Conservation (phyloP, 202 grass and related monocot species). For the Eragrostis tef region DNA sequence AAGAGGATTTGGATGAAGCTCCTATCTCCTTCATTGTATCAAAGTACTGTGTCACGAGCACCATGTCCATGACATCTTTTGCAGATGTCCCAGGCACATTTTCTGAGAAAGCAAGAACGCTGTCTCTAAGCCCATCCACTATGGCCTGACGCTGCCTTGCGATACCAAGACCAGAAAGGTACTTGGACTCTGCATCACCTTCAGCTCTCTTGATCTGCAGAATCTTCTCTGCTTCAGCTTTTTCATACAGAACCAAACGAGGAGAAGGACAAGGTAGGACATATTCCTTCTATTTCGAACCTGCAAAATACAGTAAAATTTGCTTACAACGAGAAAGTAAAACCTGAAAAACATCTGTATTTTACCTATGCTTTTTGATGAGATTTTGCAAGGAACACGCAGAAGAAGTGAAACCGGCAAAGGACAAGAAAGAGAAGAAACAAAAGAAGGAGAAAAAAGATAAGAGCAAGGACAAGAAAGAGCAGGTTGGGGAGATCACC, state of each 20-base stretch:
- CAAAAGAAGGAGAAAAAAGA: slow-evolving; percentile 41
- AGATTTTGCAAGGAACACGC: slow-evolving; percentile 17
- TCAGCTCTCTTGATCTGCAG: slow-evolving; percentile 82
- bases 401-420: slow-evolving; percentile 6
- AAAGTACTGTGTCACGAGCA: slow-evolving; percentile 78
- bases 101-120: slow-evolving; percentile 79
- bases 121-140: slow-evolving; percentile 78
- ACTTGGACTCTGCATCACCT: slow-evolving; percentile 82
- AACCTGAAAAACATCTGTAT: neutral
- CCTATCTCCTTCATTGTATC: slow-evolving; percentile 90
- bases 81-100: slow-evolving; percentile 77
- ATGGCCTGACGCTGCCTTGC: slow-evolving; percentile 87
- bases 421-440: slow-evolving; percentile 52
- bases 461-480: slow-evolving; percentile 33
- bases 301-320: neutral
- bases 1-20: slow-evolving; percentile 69
- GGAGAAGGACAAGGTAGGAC: neutral
- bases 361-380: neutral
- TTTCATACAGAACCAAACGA: no score
- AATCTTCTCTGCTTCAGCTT: slow-evolving; percentile 83
- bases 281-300: neutral
- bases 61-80: slow-evolving; percentile 89
- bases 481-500: slow-evolving; percentile 31
- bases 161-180: slow-evolving; percentile 72
- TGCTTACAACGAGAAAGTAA: neutral